Evolutionary conservation across 2,329 filamentous ascomycete genomes (phyloP).

Genomic region (Alternaria infectoria): DNA sequence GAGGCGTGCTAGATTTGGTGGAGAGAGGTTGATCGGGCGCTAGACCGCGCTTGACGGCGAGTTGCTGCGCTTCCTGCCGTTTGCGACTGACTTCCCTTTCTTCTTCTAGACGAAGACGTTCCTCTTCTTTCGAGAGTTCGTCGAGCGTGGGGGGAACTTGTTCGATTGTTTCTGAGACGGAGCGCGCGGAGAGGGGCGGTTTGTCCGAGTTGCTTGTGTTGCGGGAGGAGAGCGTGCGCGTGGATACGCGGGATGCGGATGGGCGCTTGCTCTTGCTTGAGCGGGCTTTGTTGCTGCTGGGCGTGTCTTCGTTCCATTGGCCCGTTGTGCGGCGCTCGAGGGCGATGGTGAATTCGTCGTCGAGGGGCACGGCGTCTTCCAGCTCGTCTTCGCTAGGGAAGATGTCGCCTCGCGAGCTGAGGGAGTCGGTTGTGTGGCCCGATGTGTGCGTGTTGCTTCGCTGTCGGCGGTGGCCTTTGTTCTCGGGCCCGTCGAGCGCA

Average conservation of each 20-base stretch:
- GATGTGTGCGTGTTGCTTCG: conserved; percentile 82
- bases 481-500: conserved; percentile 24
- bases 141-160: conserved; percentile 58
- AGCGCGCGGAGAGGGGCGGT: conserved; percentile 26
- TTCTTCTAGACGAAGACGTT: conserved; percentile 59
- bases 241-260: conserved; percentile 56
- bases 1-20: conserved; percentile 14
- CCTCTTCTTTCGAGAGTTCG: conserved; percentile 65
- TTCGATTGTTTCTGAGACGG: conserved; percentile 31
- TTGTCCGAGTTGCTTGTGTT: conserved; percentile 46
- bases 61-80: conserved; percentile 60
- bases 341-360: conserved; percentile 88
- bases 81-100: conserved; percentile 62
- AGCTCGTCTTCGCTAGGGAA: conserved; percentile 87
- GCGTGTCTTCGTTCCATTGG: conserved; percentile 68
- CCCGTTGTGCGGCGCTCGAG: conserved; percentile 73
- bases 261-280: conserved; percentile 50
- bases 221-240: conserved; percentile 54
- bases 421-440: conserved; percentile 81
- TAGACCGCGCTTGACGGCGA: conserved; percentile 63
- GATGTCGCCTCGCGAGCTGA: conserved; percentile 85
- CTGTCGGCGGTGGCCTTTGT: conserved; percentile 58
- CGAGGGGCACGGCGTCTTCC: conserved; percentile 89
- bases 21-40: conserved; percentile 25
- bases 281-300: conserved; percentile 69